These are phyloP conservation scores for Aspergillus viridinutans DNA, from an alignment of 2,329 filamentous ascomycete genomes.

Conservation along the genomic window DNA sequence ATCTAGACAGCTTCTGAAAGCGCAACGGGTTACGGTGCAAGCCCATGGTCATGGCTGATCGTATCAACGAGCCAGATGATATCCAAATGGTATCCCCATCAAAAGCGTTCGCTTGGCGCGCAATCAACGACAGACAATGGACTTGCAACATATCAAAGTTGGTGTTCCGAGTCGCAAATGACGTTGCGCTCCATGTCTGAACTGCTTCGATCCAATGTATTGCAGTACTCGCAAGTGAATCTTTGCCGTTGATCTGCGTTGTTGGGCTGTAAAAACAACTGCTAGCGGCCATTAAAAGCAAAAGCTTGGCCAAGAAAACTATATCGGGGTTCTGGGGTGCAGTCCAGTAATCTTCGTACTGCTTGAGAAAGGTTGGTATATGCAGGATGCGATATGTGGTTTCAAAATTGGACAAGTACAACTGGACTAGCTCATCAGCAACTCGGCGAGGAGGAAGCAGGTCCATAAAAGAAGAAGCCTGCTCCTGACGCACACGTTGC, in stretches of 20 bases:
- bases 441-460: conserved; percentile 44
- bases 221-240: conserved; percentile 46
- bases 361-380: conserved; percentile 52
- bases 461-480: conserved; percentile 26
- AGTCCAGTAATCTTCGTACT: conserved; percentile 55
- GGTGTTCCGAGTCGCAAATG: conserved; percentile 28
- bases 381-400: conserved; percentile 56
- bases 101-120: conserved; percentile 26
- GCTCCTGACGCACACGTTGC: conserved; percentile 27
- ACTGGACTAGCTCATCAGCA: conserved; percentile 50
- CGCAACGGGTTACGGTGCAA: conserved; percentile 37
- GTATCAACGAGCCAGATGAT: conserved; percentile 36
- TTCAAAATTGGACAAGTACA: conserved; percentile 56
- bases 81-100: conserved; percentile 35
- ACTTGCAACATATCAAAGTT: conserved; percentile 31
- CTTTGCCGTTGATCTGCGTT: conserved; percentile 18
- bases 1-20: conserved; percentile 32
- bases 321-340: conserved; percentile 38
- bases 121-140: conserved; percentile 31
- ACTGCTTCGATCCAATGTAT: conserved; percentile 38
- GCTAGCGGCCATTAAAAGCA: conserved; percentile 39
- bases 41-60: conserved; percentile 41
- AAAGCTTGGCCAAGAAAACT: conserved; percentile 45
- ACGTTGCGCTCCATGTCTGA: conserved; percentile 31
- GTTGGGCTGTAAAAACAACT: conserved; percentile 38